Evolutionary conservation across 2,329 filamentous ascomycete genomes (phyloP).

Genomic region (Fusarium musae): DNA sequence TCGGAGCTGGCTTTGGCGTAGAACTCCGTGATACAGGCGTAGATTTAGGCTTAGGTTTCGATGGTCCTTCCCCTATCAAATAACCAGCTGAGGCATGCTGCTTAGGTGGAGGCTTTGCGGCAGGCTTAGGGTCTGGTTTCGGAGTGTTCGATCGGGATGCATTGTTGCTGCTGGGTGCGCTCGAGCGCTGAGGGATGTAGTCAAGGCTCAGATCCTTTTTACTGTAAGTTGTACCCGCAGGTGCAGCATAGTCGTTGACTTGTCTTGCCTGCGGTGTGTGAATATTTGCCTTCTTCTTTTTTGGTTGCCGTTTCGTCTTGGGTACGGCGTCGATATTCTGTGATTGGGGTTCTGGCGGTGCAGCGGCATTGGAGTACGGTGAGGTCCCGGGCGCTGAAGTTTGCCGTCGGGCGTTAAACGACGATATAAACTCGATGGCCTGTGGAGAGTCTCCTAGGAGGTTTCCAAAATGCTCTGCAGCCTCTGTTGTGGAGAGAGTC

Average conservation of each 20-base stretch:
- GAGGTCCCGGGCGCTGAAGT: constrained; percentile 47
- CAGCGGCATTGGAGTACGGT: constrained; percentile 40
- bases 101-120: constrained; percentile 59
- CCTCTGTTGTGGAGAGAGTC: constrained; percentile 79
- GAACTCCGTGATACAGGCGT: constrained; percentile 63
- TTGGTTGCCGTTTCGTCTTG: constrained; percentile 58
- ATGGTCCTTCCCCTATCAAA: constrained; percentile 79
- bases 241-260: constrained; percentile 69
- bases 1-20: constrained; percentile 63
- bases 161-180: constrained; percentile 52
- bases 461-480: constrained; percentile 86
- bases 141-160: constrained; percentile 52
- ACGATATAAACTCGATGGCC: constrained; percentile 79
- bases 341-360: constrained; percentile 27
- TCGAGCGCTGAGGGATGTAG: constrained; percentile 70
- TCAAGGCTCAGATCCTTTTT: constrained; percentile 78
- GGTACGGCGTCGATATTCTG: constrained; percentile 57
- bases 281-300: constrained; percentile 70
- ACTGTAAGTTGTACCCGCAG: constrained; percentile 75
- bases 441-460: constrained; percentile 87
- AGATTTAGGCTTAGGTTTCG: constrained; percentile 66
- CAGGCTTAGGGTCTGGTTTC: constrained; percentile 41
- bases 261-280: constrained; percentile 73
- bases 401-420: constrained; percentile 77
- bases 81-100: constrained; percentile 75